Conservation (phyloP, 805 yeast genomes). For the Yamadazyma sp. region DNA sequence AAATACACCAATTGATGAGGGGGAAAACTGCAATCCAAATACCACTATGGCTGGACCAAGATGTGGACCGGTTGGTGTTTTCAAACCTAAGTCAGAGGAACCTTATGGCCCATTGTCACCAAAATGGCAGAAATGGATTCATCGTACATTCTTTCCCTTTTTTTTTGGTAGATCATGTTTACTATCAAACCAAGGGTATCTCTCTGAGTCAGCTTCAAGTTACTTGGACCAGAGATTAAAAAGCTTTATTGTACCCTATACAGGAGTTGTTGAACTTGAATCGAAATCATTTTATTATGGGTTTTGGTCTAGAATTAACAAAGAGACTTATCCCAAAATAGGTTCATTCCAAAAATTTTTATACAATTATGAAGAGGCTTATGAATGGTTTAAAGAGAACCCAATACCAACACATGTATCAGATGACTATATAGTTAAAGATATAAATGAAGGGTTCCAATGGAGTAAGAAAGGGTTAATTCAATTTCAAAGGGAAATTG, state of each 20-base stretch:
- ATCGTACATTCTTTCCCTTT: slow-evolving; percentile 71
- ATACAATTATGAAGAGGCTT: slow-evolving; percentile 57
- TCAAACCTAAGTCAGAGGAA: slow-evolving; percentile 78
- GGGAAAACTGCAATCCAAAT: too few species aligned
- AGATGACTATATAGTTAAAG: slow-evolving; percentile 12
- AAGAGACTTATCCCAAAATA: slow-evolving; percentile 35
- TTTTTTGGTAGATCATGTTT: slow-evolving; percentile 72
- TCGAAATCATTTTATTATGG: slow-evolving; percentile 53
- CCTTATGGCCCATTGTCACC: slow-evolving; percentile 78
- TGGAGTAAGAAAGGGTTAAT: slow-evolving; percentile 52
- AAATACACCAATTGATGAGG: too few species aligned
- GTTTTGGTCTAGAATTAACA: slow-evolving; percentile 25
- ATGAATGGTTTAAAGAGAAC: slow-evolving; percentile 49
- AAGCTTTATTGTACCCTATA: slow-evolving; percentile 61
- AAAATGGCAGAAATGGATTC: slow-evolving; percentile 78
- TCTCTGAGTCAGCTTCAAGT: slow-evolving; percentile 71
- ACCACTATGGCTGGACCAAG: too few species aligned
- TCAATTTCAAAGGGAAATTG: slow-evolving; percentile 60
- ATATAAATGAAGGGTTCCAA: too few species aligned
- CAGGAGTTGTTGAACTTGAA: slow-evolving; percentile 52
- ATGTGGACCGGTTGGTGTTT: slow-evolving; percentile 54
- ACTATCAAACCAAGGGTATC: slow-evolving; percentile 69
- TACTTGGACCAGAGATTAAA: slow-evolving; percentile 59
- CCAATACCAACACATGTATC: slow-evolving; percentile 31
- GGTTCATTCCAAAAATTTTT: slow-evolving; percentile 70